A percentile compares a stretch with the other conserved stretches of the same genome.
Conservation (phyloP, 2,329 filamentous ascomycete genomes). For the Diaporthe citrichinensis region DNA sequence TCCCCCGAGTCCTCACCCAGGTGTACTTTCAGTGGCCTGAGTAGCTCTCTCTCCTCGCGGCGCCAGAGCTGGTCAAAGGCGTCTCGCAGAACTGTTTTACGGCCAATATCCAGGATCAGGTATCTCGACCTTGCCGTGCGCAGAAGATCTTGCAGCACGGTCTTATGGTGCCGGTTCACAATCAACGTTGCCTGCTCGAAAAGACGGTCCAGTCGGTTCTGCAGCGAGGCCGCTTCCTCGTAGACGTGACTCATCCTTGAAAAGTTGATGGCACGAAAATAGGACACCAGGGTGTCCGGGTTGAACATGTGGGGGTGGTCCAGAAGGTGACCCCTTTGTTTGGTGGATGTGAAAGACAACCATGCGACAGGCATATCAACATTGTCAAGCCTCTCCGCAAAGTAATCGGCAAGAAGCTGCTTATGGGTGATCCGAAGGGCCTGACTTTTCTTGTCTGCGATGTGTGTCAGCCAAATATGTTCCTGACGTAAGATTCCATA, state of each 20-base stretch:
- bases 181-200: conserved; percentile 69
- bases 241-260: conserved; percentile 86
- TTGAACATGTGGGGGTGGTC: conserved; percentile 87
- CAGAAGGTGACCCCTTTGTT: conserved; percentile 79
- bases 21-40: conserved; percentile 89
- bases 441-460: conserved; percentile 70
- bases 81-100: conserved; percentile 78
- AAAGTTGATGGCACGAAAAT: conserved; percentile 91
- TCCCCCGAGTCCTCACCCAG: conserved; percentile 87
- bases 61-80: conserved; percentile 92
- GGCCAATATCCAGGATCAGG: conserved; percentile 77
- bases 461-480: neutral
- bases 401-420: conserved; percentile 81
- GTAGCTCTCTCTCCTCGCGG: conserved; percentile 83
- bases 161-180: conserved; percentile 70
- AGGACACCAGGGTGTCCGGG: conserved; percentile 79
- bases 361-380: conserved; percentile 82
- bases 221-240: conserved; percentile 75
- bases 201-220: conserved; percentile 69
- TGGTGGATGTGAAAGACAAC: conserved; percentile 73
- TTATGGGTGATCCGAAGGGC: conserved; percentile 75
- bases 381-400: conserved; percentile 82
- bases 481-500: neutral
- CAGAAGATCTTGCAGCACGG: conserved; percentile 73
- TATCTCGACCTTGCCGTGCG: conserved; percentile 79